These are phyloP conservation scores for Vavraia culicis DNA, from an alignment of 371 early-diverging fungal genomes.

Conservation along the genomic window DNA sequence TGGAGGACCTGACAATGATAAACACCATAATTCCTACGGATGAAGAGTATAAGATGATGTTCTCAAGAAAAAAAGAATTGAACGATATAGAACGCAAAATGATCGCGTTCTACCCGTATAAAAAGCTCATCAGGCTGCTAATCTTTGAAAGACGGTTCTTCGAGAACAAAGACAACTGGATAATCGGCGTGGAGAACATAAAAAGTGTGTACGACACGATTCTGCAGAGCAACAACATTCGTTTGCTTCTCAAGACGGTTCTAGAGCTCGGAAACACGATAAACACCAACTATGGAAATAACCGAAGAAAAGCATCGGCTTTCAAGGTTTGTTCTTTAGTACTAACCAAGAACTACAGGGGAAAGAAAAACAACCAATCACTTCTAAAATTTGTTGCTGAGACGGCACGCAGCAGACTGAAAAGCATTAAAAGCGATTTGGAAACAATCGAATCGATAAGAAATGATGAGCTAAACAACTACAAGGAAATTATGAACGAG, in stretches of 20 bases:
- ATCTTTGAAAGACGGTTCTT: conserved; percentile 31
- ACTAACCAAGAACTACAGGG: conserved; percentile 14
- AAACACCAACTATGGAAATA: conserved; percentile 19
- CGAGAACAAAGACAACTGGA: conserved; percentile 16
- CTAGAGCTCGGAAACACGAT: conserved; percentile 30
- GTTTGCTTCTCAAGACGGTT: conserved; percentile 15
- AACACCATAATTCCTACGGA: conserved; percentile 11
- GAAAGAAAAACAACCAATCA: conserved; percentile 9
- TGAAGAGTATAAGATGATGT: conserved; percentile 12
- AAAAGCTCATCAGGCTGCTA: conserved; percentile 11
- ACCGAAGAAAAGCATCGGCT: conserved; percentile 12
- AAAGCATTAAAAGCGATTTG: not conserved
- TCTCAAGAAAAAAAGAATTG: not conserved
- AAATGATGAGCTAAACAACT: conserved; percentile 10
- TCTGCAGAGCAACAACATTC: conserved; percentile 13
- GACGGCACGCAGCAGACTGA: no score
- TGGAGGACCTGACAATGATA: conserved; percentile 20
- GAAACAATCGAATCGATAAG: conserved; percentile 10
- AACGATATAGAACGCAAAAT: conserved; percentile 14
- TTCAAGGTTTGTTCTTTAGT: conserved; percentile 24
- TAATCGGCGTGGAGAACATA: conserved; percentile 3
- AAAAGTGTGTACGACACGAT: conserved; percentile 6
- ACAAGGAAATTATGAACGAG: conserved; percentile 21
- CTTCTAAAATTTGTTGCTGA: conserved; percentile 22
- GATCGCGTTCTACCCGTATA: conserved; percentile 6